phyloP scores from a whole-genome alignment of 257 asterid species.

The Perilla frutescens region DNA sequence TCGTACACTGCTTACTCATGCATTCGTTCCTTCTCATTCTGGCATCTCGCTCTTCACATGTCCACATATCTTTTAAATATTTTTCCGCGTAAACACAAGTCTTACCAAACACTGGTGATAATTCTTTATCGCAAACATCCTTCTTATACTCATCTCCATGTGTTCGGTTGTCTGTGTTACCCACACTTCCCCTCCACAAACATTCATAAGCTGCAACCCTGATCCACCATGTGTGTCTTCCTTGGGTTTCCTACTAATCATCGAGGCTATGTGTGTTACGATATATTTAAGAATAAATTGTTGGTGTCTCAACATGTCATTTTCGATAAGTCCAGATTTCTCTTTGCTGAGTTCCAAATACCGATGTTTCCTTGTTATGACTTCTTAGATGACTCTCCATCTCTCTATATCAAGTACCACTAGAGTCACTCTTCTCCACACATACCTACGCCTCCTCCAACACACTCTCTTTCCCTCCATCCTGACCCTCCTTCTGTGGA shows the following conservation, averaged over 20 bases:
- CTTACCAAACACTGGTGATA: too few species aligned
- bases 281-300: too few species aligned
- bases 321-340: too few species aligned
- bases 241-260: too few species aligned
- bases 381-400: neutral
- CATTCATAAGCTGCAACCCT: neutral
- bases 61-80: too few species aligned
- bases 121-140: neutral
- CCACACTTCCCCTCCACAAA: neutral
- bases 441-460: neutral
- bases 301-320: too few species aligned
- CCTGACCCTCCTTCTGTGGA: neutral
- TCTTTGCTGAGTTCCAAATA: neutral
- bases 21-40: too few species aligned
- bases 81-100: too few species aligned
- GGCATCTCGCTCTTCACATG: too few species aligned
- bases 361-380: neutral
- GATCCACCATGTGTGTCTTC: neutral
- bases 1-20: too few species aligned
- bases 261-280: too few species aligned
- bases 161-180: neutral
- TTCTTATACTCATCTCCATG: neutral
- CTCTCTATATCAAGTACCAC: neutral
- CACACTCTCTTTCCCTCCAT: neutral
- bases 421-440: neutral